Conservation (phyloP, 192 early-diverging fungal species). For the Coemansia sp. region DNA sequence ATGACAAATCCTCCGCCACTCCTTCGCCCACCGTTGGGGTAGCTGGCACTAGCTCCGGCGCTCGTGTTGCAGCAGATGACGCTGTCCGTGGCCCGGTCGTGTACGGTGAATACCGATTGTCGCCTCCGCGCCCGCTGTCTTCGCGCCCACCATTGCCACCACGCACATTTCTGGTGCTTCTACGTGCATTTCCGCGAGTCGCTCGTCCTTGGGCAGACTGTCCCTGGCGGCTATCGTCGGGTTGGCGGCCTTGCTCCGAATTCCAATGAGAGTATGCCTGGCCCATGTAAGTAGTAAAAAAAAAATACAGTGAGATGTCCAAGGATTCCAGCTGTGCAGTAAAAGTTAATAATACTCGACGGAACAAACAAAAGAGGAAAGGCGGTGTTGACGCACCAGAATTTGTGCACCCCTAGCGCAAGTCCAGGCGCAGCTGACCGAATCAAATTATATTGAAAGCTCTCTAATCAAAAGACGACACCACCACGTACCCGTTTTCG, state of each 20-base stretch:
- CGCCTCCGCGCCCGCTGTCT: conserved; percentile 3
- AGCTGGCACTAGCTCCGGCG: not conserved
- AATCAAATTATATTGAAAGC: not conserved
- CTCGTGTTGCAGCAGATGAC: not conserved
- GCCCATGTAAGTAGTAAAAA: conserved; percentile 15
- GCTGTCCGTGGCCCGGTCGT: conserved; percentile 7
- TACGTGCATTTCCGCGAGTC: conserved; percentile 2
- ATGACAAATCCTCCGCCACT: not conserved
- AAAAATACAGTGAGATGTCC: not conserved
- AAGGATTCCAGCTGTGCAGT: not conserved
- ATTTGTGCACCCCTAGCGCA: not conserved
- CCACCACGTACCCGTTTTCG: conserved; percentile 44
- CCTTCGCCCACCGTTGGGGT: not conserved
- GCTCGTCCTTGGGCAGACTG: not conserved
- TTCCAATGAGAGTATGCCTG: conserved; percentile 34
- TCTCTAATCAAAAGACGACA: conserved; percentile 34
- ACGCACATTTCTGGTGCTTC: not conserved
- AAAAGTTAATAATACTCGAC: not conserved
- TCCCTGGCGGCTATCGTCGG: not conserved
- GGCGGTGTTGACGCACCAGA: not conserved
- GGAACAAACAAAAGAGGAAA: not conserved
- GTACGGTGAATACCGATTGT: conserved; percentile 24
- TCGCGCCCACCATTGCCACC: conserved; percentile 5
- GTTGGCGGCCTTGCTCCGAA: not conserved
- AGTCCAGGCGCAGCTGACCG: not conserved